Base-by-base conservation (phyloP, 2,329 filamentous ascomycete genomes). In the Fusarium torulosum region DNA sequence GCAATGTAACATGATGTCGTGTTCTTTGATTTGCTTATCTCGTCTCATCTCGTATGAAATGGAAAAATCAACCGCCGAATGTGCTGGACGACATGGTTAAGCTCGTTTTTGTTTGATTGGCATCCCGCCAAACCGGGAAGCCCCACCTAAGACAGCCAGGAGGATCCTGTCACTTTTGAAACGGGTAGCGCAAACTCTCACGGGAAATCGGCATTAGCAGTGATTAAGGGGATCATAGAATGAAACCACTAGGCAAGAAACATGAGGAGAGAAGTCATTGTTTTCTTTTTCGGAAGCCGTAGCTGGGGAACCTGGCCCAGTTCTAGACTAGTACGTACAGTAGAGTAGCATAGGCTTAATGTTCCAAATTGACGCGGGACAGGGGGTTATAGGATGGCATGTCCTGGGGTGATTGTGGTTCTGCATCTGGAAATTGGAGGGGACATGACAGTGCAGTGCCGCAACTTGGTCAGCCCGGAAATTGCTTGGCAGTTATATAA, bases 191-290 rank as follows among this genome's bases (percentile, higher is more conserved):
- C 33, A 27, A 40, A 54, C 43, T 50, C 7, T 38, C 43, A 31
- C 52, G 52, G 52, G 37, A 54, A 50, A 51, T 25, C 52, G 43
- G 52, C 52, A 51, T 54, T 19, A 29, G 50, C 38, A n/a, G 23
- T 17, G 38, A 54, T 54, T 31, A 54, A 2, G 50, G 31, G 52
- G 33, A 50, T 54, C 33, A 31, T 15, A 10, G 23, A 54, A 54
- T 54, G 52, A 54, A 51, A 54, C 33, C 43, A 40, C 29, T 13
- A 15, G 8, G 4, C 23, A 27, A 8, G 17, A 8, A n/a, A 13
- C 21, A 33, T 31, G n/a, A 21, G 23, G 43, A 46, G 25, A 44
- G 40, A 42, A 14, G 9, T 19, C 14, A 14, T n/a, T n/a, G 20
- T 38, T 50, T 19, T 7, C 21, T 23, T 15, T 38, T 21, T 38